A percentile compares a stretch with the other conserved stretches of the same genome.
phyloP scores from a whole-genome alignment of 1,139 yeast species.

The Sugiyamaella castrensis region DNA sequence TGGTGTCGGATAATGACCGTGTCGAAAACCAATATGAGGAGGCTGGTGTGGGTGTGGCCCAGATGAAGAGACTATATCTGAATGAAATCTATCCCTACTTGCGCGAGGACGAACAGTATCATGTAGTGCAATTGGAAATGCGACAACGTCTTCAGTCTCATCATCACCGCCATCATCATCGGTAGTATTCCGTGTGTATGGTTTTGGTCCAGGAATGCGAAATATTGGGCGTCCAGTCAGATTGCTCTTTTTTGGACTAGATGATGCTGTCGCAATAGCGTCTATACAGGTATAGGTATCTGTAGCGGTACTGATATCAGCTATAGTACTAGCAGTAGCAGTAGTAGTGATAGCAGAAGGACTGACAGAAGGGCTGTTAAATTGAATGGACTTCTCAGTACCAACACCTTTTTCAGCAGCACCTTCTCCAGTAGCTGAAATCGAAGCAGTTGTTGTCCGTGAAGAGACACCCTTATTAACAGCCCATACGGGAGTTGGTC shows the following conservation, averaged over 20 bases:
- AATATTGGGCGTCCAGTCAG: background rate
- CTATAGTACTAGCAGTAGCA: no score
- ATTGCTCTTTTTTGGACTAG: no score
- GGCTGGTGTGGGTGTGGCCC: no score
- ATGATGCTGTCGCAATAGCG: background rate
- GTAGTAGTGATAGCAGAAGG: background rate
- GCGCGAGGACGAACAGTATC: no score
- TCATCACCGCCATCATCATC: no score
- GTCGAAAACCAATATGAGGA: no score
- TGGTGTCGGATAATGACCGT: no score
- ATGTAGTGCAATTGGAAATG: no score
- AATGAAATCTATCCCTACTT: no score
- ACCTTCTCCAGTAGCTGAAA: background rate
- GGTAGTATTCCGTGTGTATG: background rate
- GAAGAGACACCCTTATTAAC: conserved; percentile 12
- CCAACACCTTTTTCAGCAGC: background rate
- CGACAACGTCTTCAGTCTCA: no score
- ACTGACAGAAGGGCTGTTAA: background rate
- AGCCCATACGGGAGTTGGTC: conserved; percentile 28
- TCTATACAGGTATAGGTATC: background rate
- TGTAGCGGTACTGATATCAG: background rate
- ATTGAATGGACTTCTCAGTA: background rate
- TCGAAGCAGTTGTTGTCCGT: background rate
- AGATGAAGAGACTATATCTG: no score
- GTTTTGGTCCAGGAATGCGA: background rate